phyloP scores from a whole-genome alignment of 2,329 filamentous ascomycete species.

The Colletotrichum noveboracense region DNA sequence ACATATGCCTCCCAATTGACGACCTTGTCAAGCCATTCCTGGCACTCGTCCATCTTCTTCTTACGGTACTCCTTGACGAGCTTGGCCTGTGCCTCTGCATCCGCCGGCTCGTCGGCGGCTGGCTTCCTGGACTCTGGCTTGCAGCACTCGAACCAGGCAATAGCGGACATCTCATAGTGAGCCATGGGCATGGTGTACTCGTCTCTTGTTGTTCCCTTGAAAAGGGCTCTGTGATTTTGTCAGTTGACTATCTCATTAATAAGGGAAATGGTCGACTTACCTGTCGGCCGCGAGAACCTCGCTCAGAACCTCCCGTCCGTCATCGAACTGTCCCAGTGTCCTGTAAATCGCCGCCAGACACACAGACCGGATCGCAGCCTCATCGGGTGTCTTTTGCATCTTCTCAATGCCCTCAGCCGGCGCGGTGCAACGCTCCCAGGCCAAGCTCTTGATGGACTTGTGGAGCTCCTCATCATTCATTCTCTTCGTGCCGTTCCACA shows the following conservation, averaged over 20 bases:
- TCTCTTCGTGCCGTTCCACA: constrained; percentile 89
- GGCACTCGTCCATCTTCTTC: constrained; percentile 64
- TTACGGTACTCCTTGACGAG: constrained; percentile 42
- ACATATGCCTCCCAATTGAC: constrained; percentile 75
- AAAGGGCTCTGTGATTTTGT: constrained; percentile 43
- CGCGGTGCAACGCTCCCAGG: constrained; percentile 67
- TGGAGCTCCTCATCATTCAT: constrained; percentile 73
- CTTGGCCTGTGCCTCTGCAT: constrained; percentile 22
- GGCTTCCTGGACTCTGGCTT: constrained; percentile 33
- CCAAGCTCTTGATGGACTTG: constrained; percentile 65
- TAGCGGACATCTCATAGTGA: constrained; percentile 85
- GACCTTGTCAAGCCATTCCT: constrained; percentile 69
- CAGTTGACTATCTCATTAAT: not conserved
- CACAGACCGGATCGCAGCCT: constrained; percentile 69
- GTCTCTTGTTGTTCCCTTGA: constrained; percentile 67
- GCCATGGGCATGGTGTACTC: constrained; percentile 77
- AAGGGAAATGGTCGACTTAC: constrained; percentile 39
- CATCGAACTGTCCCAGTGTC: constrained; percentile 63
- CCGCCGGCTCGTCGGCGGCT: constrained; percentile 35
- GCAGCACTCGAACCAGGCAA: constrained; percentile 75
- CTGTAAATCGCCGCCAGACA: constrained; percentile 71
- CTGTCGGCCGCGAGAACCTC: constrained; percentile 70
- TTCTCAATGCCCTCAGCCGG: constrained; percentile 42
- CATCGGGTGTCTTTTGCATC: constrained; percentile 60
- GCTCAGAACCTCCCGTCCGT: constrained; percentile 70